Percentiles rank a stretch among this genome's conserved stretches.
These are phyloP conservation scores for Xylaria cubensis DNA, from an alignment of 495 filamentous ascomycete genomes.

Conservation along the genomic window DNA sequence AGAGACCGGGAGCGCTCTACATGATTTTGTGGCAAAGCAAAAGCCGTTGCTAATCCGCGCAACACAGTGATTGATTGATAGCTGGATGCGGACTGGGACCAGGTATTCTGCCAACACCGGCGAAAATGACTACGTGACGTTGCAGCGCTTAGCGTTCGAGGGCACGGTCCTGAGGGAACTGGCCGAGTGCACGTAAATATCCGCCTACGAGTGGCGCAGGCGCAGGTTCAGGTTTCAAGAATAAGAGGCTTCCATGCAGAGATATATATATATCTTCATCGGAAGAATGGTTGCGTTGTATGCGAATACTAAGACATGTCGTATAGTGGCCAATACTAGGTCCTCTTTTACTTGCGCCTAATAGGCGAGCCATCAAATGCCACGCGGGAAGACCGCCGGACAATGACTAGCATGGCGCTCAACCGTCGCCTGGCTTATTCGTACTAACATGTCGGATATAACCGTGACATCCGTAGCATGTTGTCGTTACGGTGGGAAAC, in stretches of 20 bases:
- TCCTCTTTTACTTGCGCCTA: not conserved
- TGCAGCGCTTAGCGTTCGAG: not conserved
- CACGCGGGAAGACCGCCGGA: not conserved
- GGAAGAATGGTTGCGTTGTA: not conserved
- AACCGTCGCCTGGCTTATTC: not conserved
- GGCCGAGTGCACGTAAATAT: not conserved
- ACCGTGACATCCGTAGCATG: not conserved
- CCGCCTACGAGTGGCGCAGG: not conserved
- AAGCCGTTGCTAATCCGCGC: not conserved
- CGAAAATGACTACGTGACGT: not conserved
- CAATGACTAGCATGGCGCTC: not conserved
- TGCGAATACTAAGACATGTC: not conserved
- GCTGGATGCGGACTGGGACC: slow-evolving; percentile 2
- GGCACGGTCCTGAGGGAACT: not conserved
- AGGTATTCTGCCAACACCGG: not conserved
- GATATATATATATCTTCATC: not conserved
- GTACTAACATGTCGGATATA: not conserved
- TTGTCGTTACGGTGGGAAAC: not conserved
- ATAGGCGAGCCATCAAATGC: not conserved
- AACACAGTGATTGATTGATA: not conserved
- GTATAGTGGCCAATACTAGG: slow-evolving; percentile 13
- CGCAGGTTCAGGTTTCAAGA: not conserved
- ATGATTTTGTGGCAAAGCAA: not conserved
- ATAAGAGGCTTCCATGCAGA: not conserved
- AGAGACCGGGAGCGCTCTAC: not conserved